Conservation (phyloP, 1,284 basidiomycete species). For the Malassezia caprae region DNA sequence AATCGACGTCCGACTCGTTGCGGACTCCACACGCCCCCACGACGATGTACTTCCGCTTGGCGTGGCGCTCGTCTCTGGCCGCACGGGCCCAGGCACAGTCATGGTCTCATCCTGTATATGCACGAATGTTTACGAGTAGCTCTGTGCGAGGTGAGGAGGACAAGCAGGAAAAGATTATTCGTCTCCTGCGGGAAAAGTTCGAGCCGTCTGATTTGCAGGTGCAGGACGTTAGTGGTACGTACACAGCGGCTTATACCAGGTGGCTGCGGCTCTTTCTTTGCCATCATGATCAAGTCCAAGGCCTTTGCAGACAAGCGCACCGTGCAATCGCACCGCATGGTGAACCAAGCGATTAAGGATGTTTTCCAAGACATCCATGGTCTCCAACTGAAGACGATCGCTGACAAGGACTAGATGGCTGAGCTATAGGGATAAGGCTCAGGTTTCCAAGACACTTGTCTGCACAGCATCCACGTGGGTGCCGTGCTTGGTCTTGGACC, state of each 20-base stretch:
- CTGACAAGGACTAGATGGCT: background rate
- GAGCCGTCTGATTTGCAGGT: conserved; percentile 52
- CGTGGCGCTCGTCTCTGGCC: background rate
- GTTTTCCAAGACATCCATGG: conserved; percentile 90
- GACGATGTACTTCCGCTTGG: background rate
- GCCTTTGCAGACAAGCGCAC: conserved; percentile 75
- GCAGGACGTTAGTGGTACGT: conserved; percentile 49
- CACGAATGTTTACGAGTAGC: background rate
- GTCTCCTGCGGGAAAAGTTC: conserved; percentile 51
- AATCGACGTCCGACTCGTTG: background rate
- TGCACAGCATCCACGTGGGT: background rate
- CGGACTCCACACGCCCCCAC: background rate
- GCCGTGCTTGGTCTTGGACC: background rate
- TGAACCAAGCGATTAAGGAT: conserved; percentile 74
- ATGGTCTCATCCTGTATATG: background rate
- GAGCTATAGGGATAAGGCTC: background rate
- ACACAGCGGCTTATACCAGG: conserved; percentile 53
- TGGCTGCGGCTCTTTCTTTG: conserved; percentile 91
- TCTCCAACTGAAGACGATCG: conserved; percentile 54
- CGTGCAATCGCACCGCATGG: conserved; percentile 86
- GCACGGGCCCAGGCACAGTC: background rate
- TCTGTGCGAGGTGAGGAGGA: background rate
- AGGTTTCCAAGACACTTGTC: background rate
- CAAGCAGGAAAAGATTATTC: conserved; percentile 11
- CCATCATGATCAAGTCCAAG: conserved; percentile 73